A percentile compares a stretch with the other conserved stretches of the same genome.
These are phyloP conservation scores for Marasmius sp. DNA, from an alignment of 1,284 basidiomycete species.

Conservation along the genomic window DNA sequence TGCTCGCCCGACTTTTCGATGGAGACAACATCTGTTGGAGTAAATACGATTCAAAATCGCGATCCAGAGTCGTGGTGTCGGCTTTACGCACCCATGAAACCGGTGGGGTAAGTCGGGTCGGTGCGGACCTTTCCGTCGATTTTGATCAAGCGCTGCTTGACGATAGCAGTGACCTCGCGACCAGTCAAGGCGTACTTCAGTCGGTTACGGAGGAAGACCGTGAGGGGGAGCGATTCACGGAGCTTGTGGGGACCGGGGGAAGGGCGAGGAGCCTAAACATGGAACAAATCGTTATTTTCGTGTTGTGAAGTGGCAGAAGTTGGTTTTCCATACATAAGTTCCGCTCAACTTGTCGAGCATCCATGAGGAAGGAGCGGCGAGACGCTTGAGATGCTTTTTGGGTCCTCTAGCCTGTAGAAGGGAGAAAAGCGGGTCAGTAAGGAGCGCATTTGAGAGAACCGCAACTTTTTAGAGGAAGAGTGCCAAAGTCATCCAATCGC, in stretches of 20 bases:
- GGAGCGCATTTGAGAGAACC: background rate
- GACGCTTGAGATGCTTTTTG: conserved; percentile 99
- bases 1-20: conserved; percentile 99
- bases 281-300: conserved; percentile 14
- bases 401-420: conserved; percentile 85
- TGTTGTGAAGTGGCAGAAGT: conserved; percentile 1
- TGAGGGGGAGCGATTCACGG: conserved; percentile 93
- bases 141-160: conserved; percentile 97
- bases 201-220: conserved; percentile 97
- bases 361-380: conserved; percentile 97
- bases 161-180: conserved; percentile 93
- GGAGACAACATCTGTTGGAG: conserved; percentile 81
- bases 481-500: conserved; percentile 24
- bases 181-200: conserved; percentile 98
- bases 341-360: conserved; percentile 99
- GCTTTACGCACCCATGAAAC: conserved; percentile 84
- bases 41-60: conserved; percentile 1
- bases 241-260: conserved; percentile 99
- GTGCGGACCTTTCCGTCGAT: conserved; percentile 99
- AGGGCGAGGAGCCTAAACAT: conserved; percentile 83
- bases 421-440: conserved; percentile 13
- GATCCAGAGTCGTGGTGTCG: background rate
- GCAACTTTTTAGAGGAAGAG: background rate
- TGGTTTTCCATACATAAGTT: conserved; percentile 77
- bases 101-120: conserved; percentile 94